Percentiles rank a stretch among this genome's conserved stretches.
These are phyloP conservation scores for Neurospora discreta DNA, from an alignment of 495 filamentous ascomycete genomes.

Conservation along the genomic window DNA sequence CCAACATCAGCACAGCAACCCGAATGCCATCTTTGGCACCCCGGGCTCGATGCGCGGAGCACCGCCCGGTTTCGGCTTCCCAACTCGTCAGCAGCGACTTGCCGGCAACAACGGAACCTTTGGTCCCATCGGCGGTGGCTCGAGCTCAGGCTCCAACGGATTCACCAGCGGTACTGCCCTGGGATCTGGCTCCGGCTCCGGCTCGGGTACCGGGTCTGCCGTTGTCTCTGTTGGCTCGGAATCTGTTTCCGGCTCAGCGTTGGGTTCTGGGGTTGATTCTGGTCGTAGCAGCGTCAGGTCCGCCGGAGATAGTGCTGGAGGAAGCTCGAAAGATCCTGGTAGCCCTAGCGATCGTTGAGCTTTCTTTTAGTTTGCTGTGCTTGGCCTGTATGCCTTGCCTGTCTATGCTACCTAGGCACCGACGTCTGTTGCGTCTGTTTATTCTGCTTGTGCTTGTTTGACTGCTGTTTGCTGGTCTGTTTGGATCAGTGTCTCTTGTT, in stretches of 20 bases:
- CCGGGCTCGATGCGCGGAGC: slow-evolving; percentile 12
- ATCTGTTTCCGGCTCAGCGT: slow-evolving; percentile 17
- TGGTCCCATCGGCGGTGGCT: not conserved
- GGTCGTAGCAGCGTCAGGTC: slow-evolving; percentile 27
- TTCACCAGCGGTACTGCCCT: slow-evolving; percentile 5
- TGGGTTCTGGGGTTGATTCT: slow-evolving; percentile 16
- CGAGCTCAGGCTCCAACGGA: slow-evolving; percentile 3
- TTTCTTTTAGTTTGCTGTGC: not conserved
- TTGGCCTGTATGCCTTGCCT: not conserved
- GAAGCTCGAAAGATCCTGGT: slow-evolving; percentile 15
- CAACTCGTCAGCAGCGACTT: not conserved
- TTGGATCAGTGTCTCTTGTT: not conserved
- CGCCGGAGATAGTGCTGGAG: slow-evolving; percentile 18
- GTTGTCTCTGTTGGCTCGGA: slow-evolving; percentile 14
- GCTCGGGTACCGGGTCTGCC: slow-evolving; percentile 15
- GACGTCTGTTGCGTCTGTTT: not conserved
- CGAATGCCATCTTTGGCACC: not conserved
- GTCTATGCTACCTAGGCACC: not conserved
- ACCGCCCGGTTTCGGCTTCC: slow-evolving; percentile 19
- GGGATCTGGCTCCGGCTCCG: slow-evolving; percentile 11
- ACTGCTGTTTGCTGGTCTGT: not conserved
- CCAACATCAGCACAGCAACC: not conserved
- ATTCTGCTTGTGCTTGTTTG: not conserved
- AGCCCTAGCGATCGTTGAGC: slow-evolving; percentile 17
- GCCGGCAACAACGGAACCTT: not conserved